Conservation (phyloP, 176 grass and related monocot species). For the Eragrostis nindensis region DNA sequence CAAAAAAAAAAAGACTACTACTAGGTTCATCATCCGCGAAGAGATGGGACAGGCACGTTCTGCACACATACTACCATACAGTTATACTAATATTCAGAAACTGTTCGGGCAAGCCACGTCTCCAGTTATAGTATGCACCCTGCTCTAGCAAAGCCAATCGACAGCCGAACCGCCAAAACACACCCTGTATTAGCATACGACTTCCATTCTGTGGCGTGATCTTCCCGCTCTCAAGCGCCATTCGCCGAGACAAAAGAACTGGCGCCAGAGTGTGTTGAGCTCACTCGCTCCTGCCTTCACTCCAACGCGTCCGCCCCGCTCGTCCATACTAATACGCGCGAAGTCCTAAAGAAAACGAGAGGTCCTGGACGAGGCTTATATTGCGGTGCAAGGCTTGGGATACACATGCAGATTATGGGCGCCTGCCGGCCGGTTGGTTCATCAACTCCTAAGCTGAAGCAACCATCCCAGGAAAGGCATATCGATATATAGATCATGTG, state of each 20-base stretch:
- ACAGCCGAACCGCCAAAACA: slow-evolving; percentile 15
- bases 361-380: slow-evolving; percentile 52
- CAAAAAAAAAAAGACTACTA: no score
- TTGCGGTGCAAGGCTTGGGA: slow-evolving; percentile 75
- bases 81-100: neutral
- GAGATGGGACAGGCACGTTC: slow-evolving; percentile 8
- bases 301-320: slow-evolving; percentile 52
- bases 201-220: neutral
- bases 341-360: neutral
- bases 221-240: slow-evolving; percentile 18
- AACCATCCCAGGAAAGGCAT: slow-evolving; percentile 62
- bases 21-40: neutral
- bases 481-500: neutral
- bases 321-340: neutral
- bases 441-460: slow-evolving; percentile 69
- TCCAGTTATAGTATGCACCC: slow-evolving; percentile 12
- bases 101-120: slow-evolving; percentile 1
- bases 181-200: neutral
- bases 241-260: neutral
- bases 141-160: slow-evolving; percentile 27
- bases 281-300: slow-evolving; percentile 51
- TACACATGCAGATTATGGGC: slow-evolving; percentile 34
- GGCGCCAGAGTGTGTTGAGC: slow-evolving; percentile 8
- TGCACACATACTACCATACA: neutral
- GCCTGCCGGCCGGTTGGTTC: neutral